phyloP scores from a whole-genome alignment of 2,329 filamentous ascomycete genomes.

The Chaetomium strumarium region DNA sequence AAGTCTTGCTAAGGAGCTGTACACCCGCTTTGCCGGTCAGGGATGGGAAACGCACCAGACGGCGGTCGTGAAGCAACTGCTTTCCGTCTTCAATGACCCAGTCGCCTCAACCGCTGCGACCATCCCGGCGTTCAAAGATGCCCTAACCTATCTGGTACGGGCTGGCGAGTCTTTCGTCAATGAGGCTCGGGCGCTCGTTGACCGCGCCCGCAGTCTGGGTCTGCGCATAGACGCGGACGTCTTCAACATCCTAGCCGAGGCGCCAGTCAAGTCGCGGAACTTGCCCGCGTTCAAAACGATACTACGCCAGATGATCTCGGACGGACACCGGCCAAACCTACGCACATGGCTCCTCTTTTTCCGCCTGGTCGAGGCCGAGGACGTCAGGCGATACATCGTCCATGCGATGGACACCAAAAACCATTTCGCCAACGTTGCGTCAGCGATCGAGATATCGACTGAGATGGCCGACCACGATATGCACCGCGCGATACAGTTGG shows the following conservation, averaged over 20 bases:
- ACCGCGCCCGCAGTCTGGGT: constrained; percentile 32
- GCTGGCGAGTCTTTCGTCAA: constrained; percentile 25
- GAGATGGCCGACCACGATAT: constrained; percentile 41
- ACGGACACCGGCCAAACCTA: constrained; percentile 37
- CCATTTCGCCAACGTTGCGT: constrained; percentile 35
- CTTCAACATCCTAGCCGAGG: constrained; percentile 44
- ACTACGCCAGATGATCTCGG: constrained; percentile 37
- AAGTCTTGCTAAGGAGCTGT: constrained; percentile 32
- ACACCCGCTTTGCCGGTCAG: constrained; percentile 23
- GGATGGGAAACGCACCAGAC: constrained; percentile 31
- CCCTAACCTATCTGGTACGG: constrained; percentile 37
- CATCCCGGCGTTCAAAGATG: constrained; percentile 37
- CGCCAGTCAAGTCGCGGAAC: constrained; percentile 36
- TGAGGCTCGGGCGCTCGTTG: constrained; percentile 32
- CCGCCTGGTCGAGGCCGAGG: constrained; percentile 52
- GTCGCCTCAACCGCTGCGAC: constrained; percentile 33
- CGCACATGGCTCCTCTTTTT: constrained; percentile 46
- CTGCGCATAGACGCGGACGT: constrained; percentile 41
- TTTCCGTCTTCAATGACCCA: constrained; percentile 35
- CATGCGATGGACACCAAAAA: constrained; percentile 41
- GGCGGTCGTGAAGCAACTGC: constrained; percentile 35
- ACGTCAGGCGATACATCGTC: constrained; percentile 43
- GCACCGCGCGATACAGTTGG: constrained; percentile 35
- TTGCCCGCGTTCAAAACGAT: constrained; percentile 37
- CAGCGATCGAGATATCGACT: constrained; percentile 35